These are phyloP conservation scores for Gymnopilus dilepis DNA, from an alignment of 768 basidiomycete genomes.

Conservation along the genomic window DNA sequence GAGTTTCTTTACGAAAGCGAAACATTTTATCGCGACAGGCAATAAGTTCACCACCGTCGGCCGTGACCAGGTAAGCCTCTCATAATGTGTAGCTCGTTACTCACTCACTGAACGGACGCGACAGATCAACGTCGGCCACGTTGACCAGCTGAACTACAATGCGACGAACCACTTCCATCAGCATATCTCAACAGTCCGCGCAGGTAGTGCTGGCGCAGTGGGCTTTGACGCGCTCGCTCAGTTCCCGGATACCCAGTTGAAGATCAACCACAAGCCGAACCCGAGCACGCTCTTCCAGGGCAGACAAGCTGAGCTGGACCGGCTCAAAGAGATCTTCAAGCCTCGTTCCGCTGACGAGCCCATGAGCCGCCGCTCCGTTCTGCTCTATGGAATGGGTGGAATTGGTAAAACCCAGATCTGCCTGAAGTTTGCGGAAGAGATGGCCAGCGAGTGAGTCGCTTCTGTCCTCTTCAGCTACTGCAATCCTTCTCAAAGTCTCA, in stretches of 20 bases:
- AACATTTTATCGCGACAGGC: background rate
- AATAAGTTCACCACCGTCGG: background rate
- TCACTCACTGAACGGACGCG: background rate
- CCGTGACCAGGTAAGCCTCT: background rate
- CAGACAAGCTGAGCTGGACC: constrained; percentile 13
- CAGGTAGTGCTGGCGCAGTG: background rate
- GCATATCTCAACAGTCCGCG: no score
- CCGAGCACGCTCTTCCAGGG: constrained; percentile 19
- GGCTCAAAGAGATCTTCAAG: constrained; percentile 16
- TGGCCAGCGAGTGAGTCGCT: background rate
- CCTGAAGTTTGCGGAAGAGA: constrained; percentile 22
- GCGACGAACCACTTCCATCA: no score
- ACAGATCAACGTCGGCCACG: background rate
- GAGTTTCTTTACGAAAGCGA: background rate
- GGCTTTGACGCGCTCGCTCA: background rate
- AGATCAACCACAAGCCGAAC: background rate
- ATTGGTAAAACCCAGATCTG: constrained; percentile 29
- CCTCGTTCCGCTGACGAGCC: background rate
- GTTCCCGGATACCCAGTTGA: background rate
- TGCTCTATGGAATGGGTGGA: constrained; percentile 27
- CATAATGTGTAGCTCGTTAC: no score
- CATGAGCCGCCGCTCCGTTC: constrained; percentile 8
- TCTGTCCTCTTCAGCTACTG: background rate
- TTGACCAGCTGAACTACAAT: no score
- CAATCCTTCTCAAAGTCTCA: background rate